A percentile compares a stretch with the other conserved stretches of the same genome.
These are phyloP conservation scores for Geotrichum candidum DNA, from an alignment of 1,139 yeast species.

Conservation along the genomic window DNA sequence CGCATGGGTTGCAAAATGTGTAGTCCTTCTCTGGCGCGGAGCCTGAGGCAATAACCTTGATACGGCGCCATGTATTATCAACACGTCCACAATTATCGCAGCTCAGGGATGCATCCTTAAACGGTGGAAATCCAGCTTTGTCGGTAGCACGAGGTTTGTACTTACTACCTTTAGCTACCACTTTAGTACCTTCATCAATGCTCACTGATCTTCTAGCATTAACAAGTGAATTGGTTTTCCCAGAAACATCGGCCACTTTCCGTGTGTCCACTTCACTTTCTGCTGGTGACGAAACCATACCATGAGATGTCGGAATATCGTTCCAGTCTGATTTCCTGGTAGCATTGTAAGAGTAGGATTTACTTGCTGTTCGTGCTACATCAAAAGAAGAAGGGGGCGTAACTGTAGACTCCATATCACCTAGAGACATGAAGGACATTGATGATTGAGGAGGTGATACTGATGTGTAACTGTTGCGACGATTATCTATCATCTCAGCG, in stretches of 20 bases:
- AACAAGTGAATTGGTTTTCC: background rate
- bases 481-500: background rate
- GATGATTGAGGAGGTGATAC: background rate
- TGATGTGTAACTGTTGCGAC: background rate
- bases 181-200: background rate
- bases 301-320: background rate
- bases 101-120: slow-evolving; percentile 12
- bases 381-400: background rate
- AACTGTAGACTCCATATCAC: background rate
- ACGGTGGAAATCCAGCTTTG: background rate
- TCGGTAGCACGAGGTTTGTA: background rate
- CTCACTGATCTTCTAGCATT: background rate
- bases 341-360: background rate
- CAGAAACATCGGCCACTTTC: background rate
- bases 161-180: background rate
- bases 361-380: background rate
- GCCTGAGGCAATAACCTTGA: slow-evolving; percentile 10
- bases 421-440: background rate
- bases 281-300: background rate
- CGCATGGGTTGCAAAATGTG: slow-evolving; percentile 37
- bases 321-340: background rate
- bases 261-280: background rate
- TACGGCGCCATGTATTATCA: slow-evolving; percentile 35
- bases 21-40: slow-evolving; percentile 15
- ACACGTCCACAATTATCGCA: slow-evolving; percentile 38